Evolutionary conservation across 2,329 filamentous ascomycete species (phyloP), one percentile per base, ranked within the genome.

Genomic region (Diplodia sapinea): DNA sequence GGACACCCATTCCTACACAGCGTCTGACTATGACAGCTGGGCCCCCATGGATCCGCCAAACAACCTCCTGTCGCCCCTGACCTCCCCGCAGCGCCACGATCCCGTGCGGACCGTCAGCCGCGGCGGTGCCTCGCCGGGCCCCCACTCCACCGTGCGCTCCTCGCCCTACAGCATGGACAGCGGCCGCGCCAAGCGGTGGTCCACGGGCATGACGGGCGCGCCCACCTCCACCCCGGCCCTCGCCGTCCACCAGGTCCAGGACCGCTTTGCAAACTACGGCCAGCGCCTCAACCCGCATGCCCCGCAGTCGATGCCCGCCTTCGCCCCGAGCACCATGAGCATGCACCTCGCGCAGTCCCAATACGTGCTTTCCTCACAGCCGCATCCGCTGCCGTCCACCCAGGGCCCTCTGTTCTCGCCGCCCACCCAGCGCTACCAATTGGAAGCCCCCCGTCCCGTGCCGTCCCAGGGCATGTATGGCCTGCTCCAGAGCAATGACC

Each of bases 381-480:
- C 78, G 20, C 83, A 64, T 3, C 59, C 38, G 56, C 51, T 65
- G 23, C 61, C 59, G 9, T 74, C 87, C 8, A 85, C 57, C 81
- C 75, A 74, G 57, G 71, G 73, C 33, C 70, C 73, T 80, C 74
- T 80, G 79, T 70, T 85, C 80, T 76, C 83, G 79, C 72, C 84
- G 79, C 75, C 85, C 83, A 71, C 81, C 79, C 70, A 85, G 81
- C 70, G 82, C 80, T 74, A 87, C 85, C 73, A 76, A 52, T 75
- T 79, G 7, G 87, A 90, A 69, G 85, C 84, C 0, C 87, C 88
- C 9, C 84, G 88, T 54, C 81, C 80, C 33, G 70, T 80, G 4
- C 84, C 91, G n/a, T 91, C 89, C 0, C 89, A 92, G 74, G 89
- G 89, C 2, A 81, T 91, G 11, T 91, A 92, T 79, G 86, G 88